Percentiles rank a stretch among this genome's conserved stretches.
phyloP scores from a whole-genome alignment of 768 basidiomycete species.

The Serendipita indica region DNA sequence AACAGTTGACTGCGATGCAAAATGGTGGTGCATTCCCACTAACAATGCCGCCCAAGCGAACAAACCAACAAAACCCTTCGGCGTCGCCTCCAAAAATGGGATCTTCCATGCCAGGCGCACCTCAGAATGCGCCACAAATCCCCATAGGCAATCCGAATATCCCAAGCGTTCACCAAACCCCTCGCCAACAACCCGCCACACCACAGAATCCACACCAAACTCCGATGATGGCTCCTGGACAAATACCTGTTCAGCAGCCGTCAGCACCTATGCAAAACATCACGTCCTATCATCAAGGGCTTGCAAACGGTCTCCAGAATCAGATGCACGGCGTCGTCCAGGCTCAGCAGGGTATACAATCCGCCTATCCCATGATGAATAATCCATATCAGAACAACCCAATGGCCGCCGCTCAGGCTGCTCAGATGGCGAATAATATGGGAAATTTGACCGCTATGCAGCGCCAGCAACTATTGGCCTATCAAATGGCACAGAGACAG shows the following conservation, averaged over 20 bases:
- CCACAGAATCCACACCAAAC: not conserved
- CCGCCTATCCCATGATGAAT: not conserved
- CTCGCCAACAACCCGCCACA: not conserved
- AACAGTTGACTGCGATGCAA: not conserved
- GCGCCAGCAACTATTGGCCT: not conserved
- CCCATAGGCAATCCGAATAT: not conserved
- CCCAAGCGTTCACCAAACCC: not conserved
- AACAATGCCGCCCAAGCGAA: slow-evolving; percentile 2
- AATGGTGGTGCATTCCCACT: not conserved
- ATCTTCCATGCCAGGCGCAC: not conserved
- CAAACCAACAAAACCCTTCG: not conserved
- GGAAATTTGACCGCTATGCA: too few relatives aligned
- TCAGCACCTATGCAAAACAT: not conserved
- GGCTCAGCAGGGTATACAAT: not conserved
- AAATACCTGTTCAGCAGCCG: not conserved
- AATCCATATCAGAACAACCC: not conserved
- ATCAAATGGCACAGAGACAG: slow-evolving; percentile 1
- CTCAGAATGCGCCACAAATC: not conserved
- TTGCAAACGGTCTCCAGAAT: not conserved
- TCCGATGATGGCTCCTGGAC: not conserved
- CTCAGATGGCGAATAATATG: not conserved
- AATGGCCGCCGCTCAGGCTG: not conserved
- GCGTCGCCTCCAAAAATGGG: not conserved
- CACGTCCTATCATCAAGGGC: slow-evolving; percentile 4
- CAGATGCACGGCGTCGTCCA: not conserved